A percentile compares a stretch with the other conserved stretches of the same genome.
phyloP scores from a whole-genome alignment of 2,329 filamentous ascomycete genomes.

The Beauveria varroae region DNA sequence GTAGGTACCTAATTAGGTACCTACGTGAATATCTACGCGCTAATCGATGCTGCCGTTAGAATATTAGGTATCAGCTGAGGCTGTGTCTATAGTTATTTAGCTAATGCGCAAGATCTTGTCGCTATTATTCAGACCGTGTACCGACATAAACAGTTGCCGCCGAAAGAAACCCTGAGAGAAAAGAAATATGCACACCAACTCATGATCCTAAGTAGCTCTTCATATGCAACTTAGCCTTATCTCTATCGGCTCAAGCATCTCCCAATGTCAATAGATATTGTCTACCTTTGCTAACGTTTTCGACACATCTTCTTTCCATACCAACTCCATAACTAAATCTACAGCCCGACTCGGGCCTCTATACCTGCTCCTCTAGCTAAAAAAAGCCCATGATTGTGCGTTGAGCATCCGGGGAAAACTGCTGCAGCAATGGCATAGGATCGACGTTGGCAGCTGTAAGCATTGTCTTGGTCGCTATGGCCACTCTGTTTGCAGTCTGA shows the following conservation, averaged over 20 bases:
- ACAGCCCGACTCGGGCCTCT: background rate
- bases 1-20: no score
- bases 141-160: background rate
- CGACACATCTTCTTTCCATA: background rate
- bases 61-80: no score
- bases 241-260: background rate
- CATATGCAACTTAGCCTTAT: slow-evolving; percentile 4
- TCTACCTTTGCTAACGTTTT: slow-evolving; percentile 7
- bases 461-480: slow-evolving; percentile 69
- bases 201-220: slow-evolving; percentile 5
- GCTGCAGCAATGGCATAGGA: slow-evolving; percentile 64
- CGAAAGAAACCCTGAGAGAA: background rate
- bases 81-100: no score
- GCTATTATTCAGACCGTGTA: background rate
- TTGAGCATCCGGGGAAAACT: slow-evolving; percentile 74
- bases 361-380: slow-evolving; percentile 36
- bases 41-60: no score
- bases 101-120: background rate
- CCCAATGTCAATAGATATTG: background rate
- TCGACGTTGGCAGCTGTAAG: slow-evolving; percentile 68
- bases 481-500: slow-evolving; percentile 70
- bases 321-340: background rate
- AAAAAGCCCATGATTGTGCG: slow-evolving; percentile 74
- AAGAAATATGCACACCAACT: background rate
- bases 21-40: no score